Base-by-base conservation (phyloP, 768 basidiomycete genomes). In the Mycena alexandri region DNA sequence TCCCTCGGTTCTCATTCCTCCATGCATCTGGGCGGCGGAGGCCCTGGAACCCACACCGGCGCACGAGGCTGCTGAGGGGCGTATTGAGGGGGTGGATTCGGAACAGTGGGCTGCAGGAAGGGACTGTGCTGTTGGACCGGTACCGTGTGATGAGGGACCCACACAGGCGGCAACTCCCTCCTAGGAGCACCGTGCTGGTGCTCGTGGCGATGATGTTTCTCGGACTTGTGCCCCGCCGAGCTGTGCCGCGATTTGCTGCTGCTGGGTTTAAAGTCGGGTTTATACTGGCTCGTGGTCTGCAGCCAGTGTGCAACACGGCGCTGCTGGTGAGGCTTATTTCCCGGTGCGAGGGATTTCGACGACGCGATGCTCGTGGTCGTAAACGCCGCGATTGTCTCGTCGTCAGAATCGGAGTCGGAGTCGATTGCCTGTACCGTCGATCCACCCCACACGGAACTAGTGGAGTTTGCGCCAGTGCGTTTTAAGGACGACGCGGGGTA, bases 311-410 rank as follows among this genome's bases (percentile, higher is more conserved):
- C 17, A 0, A 60, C 58, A 7, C 58, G 58, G n/a, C 58, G 58
- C n/a, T 60, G 58, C 46, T 60, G 58, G 44, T 36, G 47, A 16
- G 47, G 46, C 16, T 48, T 50, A 21, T 60, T 60, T 5, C 58
- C 58, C 33, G 58, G 58, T 5, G 46, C 58, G 43, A 44, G 58
- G 9, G 58, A 60, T 9, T 50, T 29, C 48, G 58, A 60, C 6
- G 58, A 60, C 48, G 58, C 58, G 46, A 60, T 60, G 58, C 58
- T 60, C 22, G 41, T 42, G 24, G 55, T 43, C 22, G 55, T 43
- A 12, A 48, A 29, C 12, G 58, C 34, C 33, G 17, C 58, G 46
- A n/a, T n/a, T n/a, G n/a, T n/a, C n/a, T 48, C 48, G 41, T 44
- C 36, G 21, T 47, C 34, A 9, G 47, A 33, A 24, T 54, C 52